Base-by-base conservation (phyloP, 1,284 basidiomycete species). In the Inonotus hispidus region DNA sequence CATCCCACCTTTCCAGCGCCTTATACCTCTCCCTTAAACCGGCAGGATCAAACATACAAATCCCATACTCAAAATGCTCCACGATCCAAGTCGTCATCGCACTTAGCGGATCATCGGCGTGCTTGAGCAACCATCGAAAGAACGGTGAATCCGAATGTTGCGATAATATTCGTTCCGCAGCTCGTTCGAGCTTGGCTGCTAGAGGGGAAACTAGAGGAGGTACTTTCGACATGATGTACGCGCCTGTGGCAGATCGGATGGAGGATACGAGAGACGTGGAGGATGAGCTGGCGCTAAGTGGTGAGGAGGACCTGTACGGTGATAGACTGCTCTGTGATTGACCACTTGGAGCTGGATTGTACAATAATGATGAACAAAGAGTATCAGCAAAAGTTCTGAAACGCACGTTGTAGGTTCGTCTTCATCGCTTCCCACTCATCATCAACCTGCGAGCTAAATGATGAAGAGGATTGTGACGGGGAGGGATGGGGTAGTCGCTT, bases 11-110 rank as follows among this genome's bases (percentile, higher is more conserved):
- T 4, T 79, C 76, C 10, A 84, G 70, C 14, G 65, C 68, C 21
- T 68, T 66, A 66, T 83, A 84, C 16, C 82, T 76, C 3, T 73
- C 69, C 53, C 73, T 75, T 43, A 84, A 69, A 0, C 75, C 80
- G 8, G 66, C 65, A 0, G 81, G 79, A 64, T 83, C 82, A 65
- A 83, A 82, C 79, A 83, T 81, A 67, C 76, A 79, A 6, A 73
- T 71, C 3, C 82, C 81, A 63, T 83, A 83, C 66, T 84, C 81
- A 63, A 81, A 80, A 52, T 75, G 74, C 64, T 83, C 81, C 21
- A 79, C 65, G 32, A 82, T 66, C 80, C 79, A 82, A 14, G 74
- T 74, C 64, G 75, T 77, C 43, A 77, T 75, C 1, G 78, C 77
- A 19, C 69, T 69, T 39, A 82, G 67, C 0, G 80, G 80, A 19